phyloP scores from a whole-genome alignment of 2,329 filamentous ascomycete genomes.

The Microcyclospora pomicola region DNA sequence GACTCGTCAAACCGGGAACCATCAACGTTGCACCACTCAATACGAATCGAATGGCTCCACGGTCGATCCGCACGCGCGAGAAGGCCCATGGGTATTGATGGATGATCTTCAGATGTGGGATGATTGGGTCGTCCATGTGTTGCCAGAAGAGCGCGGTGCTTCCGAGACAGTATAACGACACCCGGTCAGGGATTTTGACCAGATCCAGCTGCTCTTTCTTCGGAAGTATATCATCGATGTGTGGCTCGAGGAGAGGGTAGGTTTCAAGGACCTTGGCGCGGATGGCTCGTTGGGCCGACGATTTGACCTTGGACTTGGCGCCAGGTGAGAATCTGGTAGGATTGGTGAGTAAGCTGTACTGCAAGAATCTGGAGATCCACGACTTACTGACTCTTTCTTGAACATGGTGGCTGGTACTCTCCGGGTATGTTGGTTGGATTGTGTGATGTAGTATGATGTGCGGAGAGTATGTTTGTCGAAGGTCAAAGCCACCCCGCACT shows the following conservation, averaged over 20 bases:
- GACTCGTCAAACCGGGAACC: constrained; percentile 80
- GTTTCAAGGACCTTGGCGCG: constrained; percentile 69
- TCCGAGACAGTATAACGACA: constrained; percentile 75
- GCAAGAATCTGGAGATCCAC: background rate
- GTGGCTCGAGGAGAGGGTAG: constrained; percentile 71
- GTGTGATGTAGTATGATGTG: too few relatives aligned
- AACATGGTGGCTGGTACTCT: constrained; percentile 50
- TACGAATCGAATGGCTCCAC: constrained; percentile 93
- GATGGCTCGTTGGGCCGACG: constrained; percentile 77
- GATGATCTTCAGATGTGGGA: constrained; percentile 79
- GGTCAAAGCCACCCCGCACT: too few relatives aligned
- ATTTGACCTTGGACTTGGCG: constrained; percentile 91
- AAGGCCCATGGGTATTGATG: constrained; percentile 82
- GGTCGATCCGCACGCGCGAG: constrained; percentile 75
- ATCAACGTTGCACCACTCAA: constrained; percentile 87
- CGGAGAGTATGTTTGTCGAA: too few relatives aligned
- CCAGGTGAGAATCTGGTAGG: constrained; percentile 11
- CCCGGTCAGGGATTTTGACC: constrained; percentile 86
- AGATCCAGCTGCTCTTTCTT: constrained; percentile 86
- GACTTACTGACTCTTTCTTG: constrained; percentile 65
- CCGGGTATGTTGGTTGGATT: background rate
- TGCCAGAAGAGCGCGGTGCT: constrained; percentile 80
- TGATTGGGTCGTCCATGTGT: constrained; percentile 58
- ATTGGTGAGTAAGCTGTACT: background rate
- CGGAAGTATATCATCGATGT: constrained; percentile 88